Evolutionary conservation across 2,329 filamentous ascomycete species (phyloP).

Genomic region (Diaporthe sp.): DNA sequence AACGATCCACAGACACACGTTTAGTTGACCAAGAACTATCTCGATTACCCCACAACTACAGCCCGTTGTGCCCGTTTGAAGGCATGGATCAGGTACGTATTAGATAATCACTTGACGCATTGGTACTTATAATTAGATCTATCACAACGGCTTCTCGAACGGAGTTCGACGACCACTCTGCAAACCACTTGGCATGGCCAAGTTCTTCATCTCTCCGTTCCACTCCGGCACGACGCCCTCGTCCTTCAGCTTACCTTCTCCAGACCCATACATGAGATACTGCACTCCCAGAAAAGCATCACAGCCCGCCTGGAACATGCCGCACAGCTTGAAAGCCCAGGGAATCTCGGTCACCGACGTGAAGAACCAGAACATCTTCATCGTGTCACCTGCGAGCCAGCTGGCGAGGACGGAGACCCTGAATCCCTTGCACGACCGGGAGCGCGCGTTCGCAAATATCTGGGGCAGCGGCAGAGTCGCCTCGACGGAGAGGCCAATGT

Average conservation of each 20-base stretch:
- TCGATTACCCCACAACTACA: neutral
- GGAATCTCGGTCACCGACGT: slow-evolving; percentile 79
- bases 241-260: slow-evolving; percentile 54
- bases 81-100: neutral
- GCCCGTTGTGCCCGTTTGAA: neutral
- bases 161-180: slow-evolving; percentile 41
- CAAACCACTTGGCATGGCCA: slow-evolving; percentile 42
- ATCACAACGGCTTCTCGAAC: slow-evolving; percentile 40
- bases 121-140: slow-evolving; percentile 1
- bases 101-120: slow-evolving; percentile 2
- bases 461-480: slow-evolving; percentile 87
- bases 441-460: slow-evolving; percentile 77
- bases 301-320: slow-evolving; percentile 84
- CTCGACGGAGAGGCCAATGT: slow-evolving; percentile 83
- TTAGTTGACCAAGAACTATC: neutral
- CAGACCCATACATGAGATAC: slow-evolving; percentile 78
- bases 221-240: slow-evolving; percentile 28
- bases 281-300: slow-evolving; percentile 82
- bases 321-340: slow-evolving; percentile 85
- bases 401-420: slow-evolving; percentile 80
- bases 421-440: slow-evolving; percentile 82
- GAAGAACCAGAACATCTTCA: slow-evolving; percentile 93
- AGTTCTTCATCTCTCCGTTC: slow-evolving; percentile 45
- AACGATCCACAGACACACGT: neutral
- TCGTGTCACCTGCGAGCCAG: slow-evolving; percentile 84